These are phyloP conservation scores for Aspergillus pseudoviridinutans DNA, from an alignment of 2,329 filamentous ascomycete species.

Conservation along the genomic window DNA sequence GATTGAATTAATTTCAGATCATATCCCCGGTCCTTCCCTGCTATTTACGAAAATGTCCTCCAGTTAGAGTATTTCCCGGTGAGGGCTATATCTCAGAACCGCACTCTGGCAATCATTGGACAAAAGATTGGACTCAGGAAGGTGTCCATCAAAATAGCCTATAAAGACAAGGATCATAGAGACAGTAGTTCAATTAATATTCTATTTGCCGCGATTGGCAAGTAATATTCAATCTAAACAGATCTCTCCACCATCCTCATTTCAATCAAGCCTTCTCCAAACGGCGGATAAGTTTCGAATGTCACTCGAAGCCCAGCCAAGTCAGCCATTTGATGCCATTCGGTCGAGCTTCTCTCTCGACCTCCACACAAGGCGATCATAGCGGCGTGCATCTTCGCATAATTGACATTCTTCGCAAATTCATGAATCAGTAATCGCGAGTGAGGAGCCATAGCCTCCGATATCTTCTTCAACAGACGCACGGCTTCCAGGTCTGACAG, in stretches of 20 bases:
- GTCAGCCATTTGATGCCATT: slow-evolving; percentile 33
- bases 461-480: slow-evolving; percentile 33
- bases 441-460: slow-evolving; percentile 30
- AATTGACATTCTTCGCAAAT: slow-evolving; percentile 33
- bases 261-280: slow-evolving; percentile 34
- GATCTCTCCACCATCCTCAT: slow-evolving; percentile 19
- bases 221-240: neutral
- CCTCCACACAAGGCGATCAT: slow-evolving; percentile 37
- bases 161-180: neutral
- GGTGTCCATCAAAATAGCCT: too few species aligned
- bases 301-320: slow-evolving; percentile 31
- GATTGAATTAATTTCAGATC: too few species aligned
- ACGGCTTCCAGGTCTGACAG: slow-evolving; percentile 34
- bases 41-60: too few species aligned
- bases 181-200: too few species aligned
- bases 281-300: slow-evolving; percentile 32
- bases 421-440: slow-evolving; percentile 36
- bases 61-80: too few species aligned
- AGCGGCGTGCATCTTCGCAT: slow-evolving; percentile 33
- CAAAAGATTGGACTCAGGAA: neutral
- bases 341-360: slow-evolving; percentile 28
- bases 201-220: neutral
- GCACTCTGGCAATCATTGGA: too few species aligned
- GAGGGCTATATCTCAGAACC: too few species aligned
- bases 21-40: too few species aligned